A percentile compares a stretch with the other conserved stretches of the same genome.
Evolutionary conservation across 345 rosid genomes (phyloP).

Genomic region (Litchi chinensis): DNA sequence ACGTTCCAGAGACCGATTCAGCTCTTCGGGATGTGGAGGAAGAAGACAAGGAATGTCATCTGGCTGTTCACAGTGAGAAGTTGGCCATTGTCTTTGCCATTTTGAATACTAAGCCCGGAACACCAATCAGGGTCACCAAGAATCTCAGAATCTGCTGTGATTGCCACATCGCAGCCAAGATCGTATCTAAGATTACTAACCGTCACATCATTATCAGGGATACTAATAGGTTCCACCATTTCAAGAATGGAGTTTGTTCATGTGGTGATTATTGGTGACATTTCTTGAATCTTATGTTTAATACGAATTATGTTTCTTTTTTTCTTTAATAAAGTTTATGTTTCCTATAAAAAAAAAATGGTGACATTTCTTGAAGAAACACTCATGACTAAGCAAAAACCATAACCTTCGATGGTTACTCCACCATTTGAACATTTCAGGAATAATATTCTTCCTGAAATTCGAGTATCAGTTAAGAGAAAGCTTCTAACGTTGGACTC

Average conservation of each 20-base stretch:
- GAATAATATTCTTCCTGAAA: too few species aligned
- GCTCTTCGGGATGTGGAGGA: slow-evolving; percentile 84
- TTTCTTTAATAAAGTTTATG: too few species aligned
- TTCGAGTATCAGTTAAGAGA: too few species aligned
- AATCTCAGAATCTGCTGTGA: slow-evolving; percentile 76
- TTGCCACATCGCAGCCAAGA: slow-evolving; percentile 74
- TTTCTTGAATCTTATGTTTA: too few species aligned
- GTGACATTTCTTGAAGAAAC: slow-evolving; percentile 17
- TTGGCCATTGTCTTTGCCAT: slow-evolving; percentile 72
- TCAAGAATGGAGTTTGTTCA: slow-evolving; percentile 58
- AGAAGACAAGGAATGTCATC: slow-evolving; percentile 76
- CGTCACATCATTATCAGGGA: slow-evolving; percentile 67
- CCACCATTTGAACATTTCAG: too few species aligned
- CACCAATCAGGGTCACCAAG: slow-evolving; percentile 66
- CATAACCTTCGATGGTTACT: too few species aligned
- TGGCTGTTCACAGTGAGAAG: slow-evolving; percentile 79
- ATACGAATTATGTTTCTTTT: too few species aligned
- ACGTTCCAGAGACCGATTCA: slow-evolving; percentile 59
- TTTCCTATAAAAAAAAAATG: too few species aligned
- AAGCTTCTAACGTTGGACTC: too few species aligned
- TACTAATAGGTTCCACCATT: slow-evolving; percentile 68
- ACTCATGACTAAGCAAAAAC: background rate
- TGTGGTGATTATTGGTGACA: slow-evolving; percentile 83
- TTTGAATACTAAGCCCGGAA: slow-evolving; percentile 45
- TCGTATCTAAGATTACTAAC: slow-evolving; percentile 58